Evolutionary conservation across 2,329 filamentous ascomycete species (phyloP), one percentile per base, ranked within the genome.

Genomic region (Rhynchosporium agropyri): DNA sequence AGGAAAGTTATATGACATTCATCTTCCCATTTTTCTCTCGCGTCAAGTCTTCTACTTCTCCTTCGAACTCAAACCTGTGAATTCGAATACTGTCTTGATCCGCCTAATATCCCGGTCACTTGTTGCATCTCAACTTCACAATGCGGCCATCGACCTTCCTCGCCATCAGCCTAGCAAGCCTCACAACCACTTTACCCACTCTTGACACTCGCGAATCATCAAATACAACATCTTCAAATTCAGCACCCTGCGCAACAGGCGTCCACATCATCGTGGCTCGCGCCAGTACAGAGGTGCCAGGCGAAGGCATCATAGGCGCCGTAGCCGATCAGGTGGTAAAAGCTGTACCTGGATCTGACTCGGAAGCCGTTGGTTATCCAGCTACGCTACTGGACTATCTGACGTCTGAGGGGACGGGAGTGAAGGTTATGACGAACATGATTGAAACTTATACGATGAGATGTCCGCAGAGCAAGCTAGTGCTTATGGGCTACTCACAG

Each of bases 191-290:
- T 12, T 9, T 55, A 29, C 29, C 50, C 13, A 38, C 36, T 20
- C 48, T 54, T 40, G 10, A 58, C 28, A 54, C 13, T 4, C 54
- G 40, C 28, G 40, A 57, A 31, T 29, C 53, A 43, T 31, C 28
- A 3, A 57, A 57, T 13, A 45, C 48, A 42, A 29, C 43, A 15
- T 56, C 12, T 12, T 20, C 60, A 31, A 62, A 57, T 28, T 60
- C 43, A 13, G 59, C 61, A 3, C 36, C 61, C 36, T 63, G 60
- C 38, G 58, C 57, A 3, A 63, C 63, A 3, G 60, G 63, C 2
- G 60, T 69, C 1, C 69, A 77, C 66, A 76, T 77, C 63, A 75
- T 78, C 55, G 74, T 76, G 5, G 74, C 74, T 0, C 72, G 76
- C 8, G 76, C 73, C 12, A 73, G 70, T 38, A 74, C 72, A 20